phyloP scores from a whole-genome alignment of 2,329 filamentous ascomycete genomes.

The Aspergillus transmontanensis region DNA sequence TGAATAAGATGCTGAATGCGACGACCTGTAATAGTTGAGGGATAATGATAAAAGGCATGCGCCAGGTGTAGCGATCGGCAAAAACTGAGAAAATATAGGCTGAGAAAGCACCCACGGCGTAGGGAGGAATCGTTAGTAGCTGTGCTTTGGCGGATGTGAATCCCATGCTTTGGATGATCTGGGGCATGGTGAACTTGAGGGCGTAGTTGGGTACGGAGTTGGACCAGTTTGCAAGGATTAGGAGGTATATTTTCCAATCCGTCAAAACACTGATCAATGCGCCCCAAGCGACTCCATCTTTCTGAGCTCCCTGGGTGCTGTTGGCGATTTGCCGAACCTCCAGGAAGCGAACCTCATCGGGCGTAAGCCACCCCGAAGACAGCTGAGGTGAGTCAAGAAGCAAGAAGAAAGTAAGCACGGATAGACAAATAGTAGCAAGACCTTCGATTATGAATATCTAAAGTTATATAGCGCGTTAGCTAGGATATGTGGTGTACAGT shows the following conservation, averaged over 20 bases:
- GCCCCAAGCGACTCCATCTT: constrained; percentile 36
- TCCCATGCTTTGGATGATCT: constrained; percentile 47
- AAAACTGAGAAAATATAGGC: constrained; percentile 36
- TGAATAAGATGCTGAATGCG: constrained; percentile 41
- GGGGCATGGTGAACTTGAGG: constrained; percentile 39
- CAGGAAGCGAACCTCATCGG: constrained; percentile 46
- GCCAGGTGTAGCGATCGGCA: constrained; percentile 42
- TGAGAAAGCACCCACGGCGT: constrained; percentile 33
- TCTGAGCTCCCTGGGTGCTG: constrained; percentile 12
- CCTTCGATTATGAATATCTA: constrained; percentile 61
- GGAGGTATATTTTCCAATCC: constrained; percentile 53
- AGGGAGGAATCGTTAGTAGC: constrained; percentile 33
- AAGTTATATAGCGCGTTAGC: constrained; percentile 24
- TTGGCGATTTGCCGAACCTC: constrained; percentile 42
- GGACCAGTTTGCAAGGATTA: constrained; percentile 48
- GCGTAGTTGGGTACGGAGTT: constrained; percentile 44
- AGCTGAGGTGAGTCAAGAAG: constrained; percentile 43
- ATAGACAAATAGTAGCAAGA: constrained; percentile 66
- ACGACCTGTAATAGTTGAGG: constrained; percentile 40
- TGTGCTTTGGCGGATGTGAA: constrained; percentile 40
- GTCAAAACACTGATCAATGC: constrained; percentile 44
- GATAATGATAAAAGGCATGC: constrained; percentile 43
- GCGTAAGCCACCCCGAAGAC: constrained; percentile 39
- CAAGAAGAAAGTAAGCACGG: constrained; percentile 37
- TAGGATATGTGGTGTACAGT: not conserved